Conservation (phyloP, 306 rosid species). For the Glycyrrhiza uralensis region DNA sequence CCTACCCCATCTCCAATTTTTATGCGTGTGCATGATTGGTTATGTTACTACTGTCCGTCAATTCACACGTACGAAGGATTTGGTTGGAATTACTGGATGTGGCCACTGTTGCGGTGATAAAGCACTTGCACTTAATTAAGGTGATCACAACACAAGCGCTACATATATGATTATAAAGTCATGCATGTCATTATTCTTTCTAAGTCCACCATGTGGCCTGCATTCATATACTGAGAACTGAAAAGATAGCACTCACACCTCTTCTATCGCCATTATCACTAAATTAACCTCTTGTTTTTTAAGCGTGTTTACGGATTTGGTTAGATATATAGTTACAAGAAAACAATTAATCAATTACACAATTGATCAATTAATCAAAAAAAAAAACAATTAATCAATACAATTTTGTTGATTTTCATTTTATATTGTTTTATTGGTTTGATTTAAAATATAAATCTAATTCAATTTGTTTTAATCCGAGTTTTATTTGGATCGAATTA, state of each 20-base stretch:
- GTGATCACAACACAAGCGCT: slow-evolving; percentile 8
- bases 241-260: background rate
- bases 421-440: too few relatives aligned
- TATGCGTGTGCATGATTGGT: background rate
- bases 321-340: too few relatives aligned
- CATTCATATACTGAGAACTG: background rate
- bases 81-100: slow-evolving; percentile 21
- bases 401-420: too few relatives aligned
- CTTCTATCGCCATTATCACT: background rate
- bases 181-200: slow-evolving; percentile 14
- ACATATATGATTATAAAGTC: slow-evolving; percentile 8
- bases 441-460: too few relatives aligned
- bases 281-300: background rate
- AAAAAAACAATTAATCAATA: too few relatives aligned
- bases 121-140: background rate
- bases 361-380: too few relatives aligned
- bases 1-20: background rate
- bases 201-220: slow-evolving; percentile 1
- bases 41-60: background rate
- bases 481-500: too few relatives aligned
- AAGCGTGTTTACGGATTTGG: background rate
- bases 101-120: background rate
- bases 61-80: background rate
- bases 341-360: too few relatives aligned
- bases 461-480: too few relatives aligned